These are phyloP conservation scores for Talaromyces sp. DNA, from an alignment of 2,329 filamentous ascomycete species.

Conservation along the genomic window DNA sequence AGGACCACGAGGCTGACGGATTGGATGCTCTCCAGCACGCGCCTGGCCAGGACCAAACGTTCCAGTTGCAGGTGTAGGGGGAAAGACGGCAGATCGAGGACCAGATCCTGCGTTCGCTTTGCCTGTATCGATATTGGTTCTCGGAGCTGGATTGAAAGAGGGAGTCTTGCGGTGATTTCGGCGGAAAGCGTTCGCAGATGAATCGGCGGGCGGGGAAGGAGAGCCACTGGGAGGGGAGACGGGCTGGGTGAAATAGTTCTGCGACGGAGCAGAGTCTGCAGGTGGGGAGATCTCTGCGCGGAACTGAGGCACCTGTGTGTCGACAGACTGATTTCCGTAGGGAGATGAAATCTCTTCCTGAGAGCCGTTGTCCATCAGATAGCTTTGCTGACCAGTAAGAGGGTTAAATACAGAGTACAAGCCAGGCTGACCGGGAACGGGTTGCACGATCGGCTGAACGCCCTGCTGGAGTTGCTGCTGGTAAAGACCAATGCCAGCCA, in stretches of 20 bases:
- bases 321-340: constrained; percentile 49
- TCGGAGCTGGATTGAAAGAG: constrained; percentile 64
- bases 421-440: constrained; percentile 70
- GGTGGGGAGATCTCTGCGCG: constrained; percentile 83
- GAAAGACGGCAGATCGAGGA: constrained; percentile 79
- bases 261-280: constrained; percentile 60
- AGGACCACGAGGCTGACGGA: constrained; percentile 89
- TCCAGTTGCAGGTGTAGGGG: constrained; percentile 77
- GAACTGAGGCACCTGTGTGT: constrained; percentile 63
- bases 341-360: constrained; percentile 48
- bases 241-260: constrained; percentile 64
- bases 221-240: constrained; percentile 65
- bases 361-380: constrained; percentile 71
- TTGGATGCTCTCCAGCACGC: constrained; percentile 90
- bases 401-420: constrained; percentile 84
- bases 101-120: constrained; percentile 61
- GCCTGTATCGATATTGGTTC: constrained; percentile 47
- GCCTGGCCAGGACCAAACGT: constrained; percentile 91
- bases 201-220: constrained; percentile 71
- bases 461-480: constrained; percentile 69
- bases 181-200: constrained; percentile 88
- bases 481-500: constrained; percentile 61
- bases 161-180: constrained; percentile 89
- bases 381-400: constrained; percentile 79
- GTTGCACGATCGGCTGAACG: constrained; percentile 65